Base-by-base conservation (phyloP, 345 rosid species). In the Litchi chinensis region DNA sequence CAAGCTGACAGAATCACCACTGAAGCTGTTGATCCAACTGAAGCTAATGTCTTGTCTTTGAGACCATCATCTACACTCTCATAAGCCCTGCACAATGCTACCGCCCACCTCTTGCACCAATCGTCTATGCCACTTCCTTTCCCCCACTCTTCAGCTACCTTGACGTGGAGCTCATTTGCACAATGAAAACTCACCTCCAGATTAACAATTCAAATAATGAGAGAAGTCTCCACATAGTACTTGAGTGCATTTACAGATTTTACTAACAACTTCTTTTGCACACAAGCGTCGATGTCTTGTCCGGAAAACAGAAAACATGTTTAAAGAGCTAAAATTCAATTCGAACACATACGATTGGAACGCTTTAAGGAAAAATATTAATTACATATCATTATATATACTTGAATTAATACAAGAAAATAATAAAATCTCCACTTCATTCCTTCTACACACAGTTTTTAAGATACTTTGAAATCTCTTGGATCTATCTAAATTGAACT, bases 91-190 rank as follows among this genome's bases (percentile, higher is more conserved):
- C 60, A 43, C 8, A 77, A 46, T 19, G 75, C 80, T 41, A n/a
- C 69, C 65, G 69, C 80, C 75, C 75, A 77, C 57, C 80, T 77
- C 74, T 40, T 69, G 15, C 15, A 19, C 80, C 80, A 77, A 24
- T 63, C 69, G 28, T 50, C 78, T 28, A 9, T 15, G 8, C 21
- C 68, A 57, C 32, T 19, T 57, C 10, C 80, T 69, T 40, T 77
- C 41, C 19, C 71, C 70, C 76, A 78, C 50, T 71, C 75, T 50
- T 70, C 70, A 0, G 64, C 75, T 18, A 71, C 21, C 76, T 63
- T 26, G n/a, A 28, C 22, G 64, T 64, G 75, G 16, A 78, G 64
- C 64, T 44, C 21, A 37, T 37, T 13, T 22, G 64, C 54, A 64
- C 74, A 75, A 65, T 2, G 69, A 10, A 69, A 68, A 68, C 74